These are phyloP conservation scores for Inonotus hispidus DNA, from an alignment of 1,284 basidiomycete genomes.

Conservation along the genomic window DNA sequence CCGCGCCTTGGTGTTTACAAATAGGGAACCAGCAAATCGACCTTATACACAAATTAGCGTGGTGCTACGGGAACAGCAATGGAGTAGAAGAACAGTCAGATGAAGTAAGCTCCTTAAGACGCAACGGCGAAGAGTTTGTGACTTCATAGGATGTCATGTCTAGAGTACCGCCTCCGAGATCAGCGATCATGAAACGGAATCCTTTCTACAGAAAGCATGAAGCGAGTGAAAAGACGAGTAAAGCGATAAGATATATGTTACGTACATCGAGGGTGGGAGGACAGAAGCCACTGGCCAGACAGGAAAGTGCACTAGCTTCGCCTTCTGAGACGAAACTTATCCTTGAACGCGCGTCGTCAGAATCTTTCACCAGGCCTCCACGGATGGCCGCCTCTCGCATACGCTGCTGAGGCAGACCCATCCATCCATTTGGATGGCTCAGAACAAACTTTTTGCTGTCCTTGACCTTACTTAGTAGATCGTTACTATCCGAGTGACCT, in stretches of 20 bases:
- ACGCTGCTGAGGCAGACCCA: conserved; percentile 69
- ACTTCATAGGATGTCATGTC: conserved; percentile 76
- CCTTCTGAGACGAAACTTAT: conserved; percentile 71
- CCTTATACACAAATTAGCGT: conserved; percentile 33
- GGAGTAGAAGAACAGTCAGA: conserved; percentile 54
- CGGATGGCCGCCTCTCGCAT: conserved; percentile 66
- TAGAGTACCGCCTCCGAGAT: conserved; percentile 74
- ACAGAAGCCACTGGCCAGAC: conserved; percentile 30
- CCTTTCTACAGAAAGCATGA: background rate
- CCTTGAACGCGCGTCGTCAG: conserved; percentile 57
- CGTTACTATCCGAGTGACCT: conserved; percentile 60
- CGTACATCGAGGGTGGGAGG: conserved; percentile 40
- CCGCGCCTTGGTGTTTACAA: conserved; percentile 43
- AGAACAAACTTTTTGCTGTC: conserved; percentile 56
- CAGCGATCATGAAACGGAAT: conserved; percentile 40
- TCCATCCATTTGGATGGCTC: conserved; percentile 77
- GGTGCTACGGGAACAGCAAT: background rate
- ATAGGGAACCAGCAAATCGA: conserved; percentile 73
- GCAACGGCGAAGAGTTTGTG: conserved; percentile 58
- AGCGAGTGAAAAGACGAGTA: background rate
- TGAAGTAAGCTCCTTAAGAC: conserved; percentile 73
- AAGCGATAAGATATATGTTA: conserved; percentile 39
- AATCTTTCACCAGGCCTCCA: conserved; percentile 62
- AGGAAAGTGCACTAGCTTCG: conserved; percentile 75
- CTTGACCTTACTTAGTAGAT: conserved; percentile 52